Conservation (phyloP, 805 yeast genomes). For the Tetrapisispora arboricola region DNA sequence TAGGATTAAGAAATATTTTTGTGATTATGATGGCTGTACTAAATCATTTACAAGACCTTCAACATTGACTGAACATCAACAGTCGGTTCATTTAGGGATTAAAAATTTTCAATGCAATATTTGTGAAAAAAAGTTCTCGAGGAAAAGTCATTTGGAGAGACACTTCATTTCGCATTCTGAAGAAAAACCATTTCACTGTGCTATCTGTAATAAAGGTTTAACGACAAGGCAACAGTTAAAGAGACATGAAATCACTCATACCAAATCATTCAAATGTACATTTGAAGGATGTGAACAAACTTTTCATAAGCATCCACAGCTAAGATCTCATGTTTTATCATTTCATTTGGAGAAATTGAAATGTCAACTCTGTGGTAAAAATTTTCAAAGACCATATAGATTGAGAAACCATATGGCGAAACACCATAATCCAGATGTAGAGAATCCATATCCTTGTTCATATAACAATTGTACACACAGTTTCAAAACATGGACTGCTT, state of each 20-base stretch:
- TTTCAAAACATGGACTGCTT: conserved; percentile 63
- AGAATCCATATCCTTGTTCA: conserved; percentile 44
- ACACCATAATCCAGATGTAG: conserved; percentile 43
- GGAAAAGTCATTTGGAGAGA: conserved; percentile 71
- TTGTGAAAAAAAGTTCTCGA: conserved; percentile 57
- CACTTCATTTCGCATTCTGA: conserved; percentile 59
- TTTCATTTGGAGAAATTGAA: conserved; percentile 47
- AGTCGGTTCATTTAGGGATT: conserved; percentile 61
- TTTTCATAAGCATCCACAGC: conserved; percentile 66
- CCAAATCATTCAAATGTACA: conserved; percentile 50
- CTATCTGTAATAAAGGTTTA: conserved; percentile 72
- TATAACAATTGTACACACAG: conserved; percentile 47
- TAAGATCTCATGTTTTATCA: conserved; percentile 58
- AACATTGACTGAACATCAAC: conserved; percentile 67
- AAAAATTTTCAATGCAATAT: conserved; percentile 62
- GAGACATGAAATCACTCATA: conserved; percentile 78
- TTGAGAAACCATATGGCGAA: conserved; percentile 56
- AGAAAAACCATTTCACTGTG: conserved; percentile 63
- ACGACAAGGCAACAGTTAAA: conserved; percentile 69
- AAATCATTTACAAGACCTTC: conserved; percentile 78
- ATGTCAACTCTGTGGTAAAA: conserved; percentile 55
- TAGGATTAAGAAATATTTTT: conserved; percentile 45
- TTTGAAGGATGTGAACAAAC: conserved; percentile 53
- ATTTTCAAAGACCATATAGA: conserved; percentile 53
- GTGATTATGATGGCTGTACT: conserved; percentile 56